Conservation (phyloP, 108 stramenopile genomes). For the Cyclotella distinguenda region DNA sequence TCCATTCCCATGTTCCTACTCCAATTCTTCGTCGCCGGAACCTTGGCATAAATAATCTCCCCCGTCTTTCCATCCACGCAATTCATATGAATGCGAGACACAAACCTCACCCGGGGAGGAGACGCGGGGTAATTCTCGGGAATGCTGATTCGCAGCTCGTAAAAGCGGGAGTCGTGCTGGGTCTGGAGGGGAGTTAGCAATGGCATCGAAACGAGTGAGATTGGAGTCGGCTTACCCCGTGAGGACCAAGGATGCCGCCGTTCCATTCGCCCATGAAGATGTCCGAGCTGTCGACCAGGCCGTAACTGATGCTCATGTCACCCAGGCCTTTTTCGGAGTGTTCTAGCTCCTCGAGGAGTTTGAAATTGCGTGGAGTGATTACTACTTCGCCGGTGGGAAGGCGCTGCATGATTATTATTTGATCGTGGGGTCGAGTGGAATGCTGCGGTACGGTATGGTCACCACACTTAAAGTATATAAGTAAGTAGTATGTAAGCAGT, state of each 20-base stretch:
- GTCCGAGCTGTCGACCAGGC: constrained; percentile 92
- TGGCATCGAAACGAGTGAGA: not conserved
- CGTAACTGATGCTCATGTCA: constrained; percentile 93
- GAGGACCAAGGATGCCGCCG: constrained; percentile 94
- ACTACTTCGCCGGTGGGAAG: constrained; percentile 82
- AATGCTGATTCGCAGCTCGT: constrained; percentile 88
- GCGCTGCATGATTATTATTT: constrained; percentile 64
- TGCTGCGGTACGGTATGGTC: too few relatives aligned
- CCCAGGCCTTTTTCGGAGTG: constrained; percentile 88
- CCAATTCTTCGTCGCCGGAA: constrained; percentile 83
- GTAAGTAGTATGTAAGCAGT: too few relatives aligned
- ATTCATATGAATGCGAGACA: constrained; percentile 92
- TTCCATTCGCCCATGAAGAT: constrained; percentile 96
- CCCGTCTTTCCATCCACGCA: constrained; percentile 89
- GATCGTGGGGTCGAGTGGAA: too few relatives aligned
- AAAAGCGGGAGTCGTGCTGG: constrained; percentile 90
- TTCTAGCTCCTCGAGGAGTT: constrained; percentile 98
- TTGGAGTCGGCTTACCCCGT: constrained; percentile 70
- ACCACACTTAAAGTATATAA: too few relatives aligned
- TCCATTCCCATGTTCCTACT: constrained; percentile 90
- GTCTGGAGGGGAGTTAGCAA: constrained; percentile 57
- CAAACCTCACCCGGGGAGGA: constrained; percentile 89
- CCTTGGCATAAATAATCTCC: constrained; percentile 59
- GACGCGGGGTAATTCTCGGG: constrained; percentile 90
- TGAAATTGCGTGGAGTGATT: constrained; percentile 98